Base-by-base conservation (phyloP, 495 filamentous ascomycete genomes). In the Penicillium lagena region DNA sequence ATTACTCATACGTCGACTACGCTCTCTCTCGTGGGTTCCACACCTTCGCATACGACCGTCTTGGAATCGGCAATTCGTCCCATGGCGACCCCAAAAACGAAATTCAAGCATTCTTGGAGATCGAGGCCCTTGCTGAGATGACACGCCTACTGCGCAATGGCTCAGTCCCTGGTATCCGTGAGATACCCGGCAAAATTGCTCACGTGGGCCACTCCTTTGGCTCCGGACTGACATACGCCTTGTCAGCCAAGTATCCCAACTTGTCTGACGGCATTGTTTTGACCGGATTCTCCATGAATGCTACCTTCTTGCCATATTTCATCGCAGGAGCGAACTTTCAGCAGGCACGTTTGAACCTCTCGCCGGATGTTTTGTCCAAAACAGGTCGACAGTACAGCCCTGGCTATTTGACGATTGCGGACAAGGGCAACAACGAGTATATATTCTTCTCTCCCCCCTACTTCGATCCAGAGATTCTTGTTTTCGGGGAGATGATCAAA, bases 1-100 rank as follows among this genome's bases (percentile, higher is more conserved):
- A 69, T 63, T 53, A 53, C 39, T 49, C 46, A 28, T 82, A 82
- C 55, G 59, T 76, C 15, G 59, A 76, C 44, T 62, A 66, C 14
- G 80, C 77, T 4, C 67, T 80, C 15, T 71, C 74, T 35, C 42
- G 59, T 8, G 70, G 70, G 33, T 83, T 70, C 54, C 69, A 63
- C n/a, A 78, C 73, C 10, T 66, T 85, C 29, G 53, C 63, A 7
- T 78, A 69, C 40, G 79, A 85, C 56, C 77, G 81, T 12, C 64
- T 83, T 4, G 81, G 79, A 1, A 64, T 80, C 12, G 79, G 77
- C 30, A 61, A 60, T 17, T 82, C 79, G 0, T 67, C 68, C 9
- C 75, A 75, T 45, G 76, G 67, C 22, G 75, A 83, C 31, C 70
- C 81, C 1, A 58, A 76, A 39, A 67, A 66, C 49, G 67, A 70